Base-by-base conservation (phyloP, 441 rosid genomes). In the Gossypium gossypioides region DNA sequence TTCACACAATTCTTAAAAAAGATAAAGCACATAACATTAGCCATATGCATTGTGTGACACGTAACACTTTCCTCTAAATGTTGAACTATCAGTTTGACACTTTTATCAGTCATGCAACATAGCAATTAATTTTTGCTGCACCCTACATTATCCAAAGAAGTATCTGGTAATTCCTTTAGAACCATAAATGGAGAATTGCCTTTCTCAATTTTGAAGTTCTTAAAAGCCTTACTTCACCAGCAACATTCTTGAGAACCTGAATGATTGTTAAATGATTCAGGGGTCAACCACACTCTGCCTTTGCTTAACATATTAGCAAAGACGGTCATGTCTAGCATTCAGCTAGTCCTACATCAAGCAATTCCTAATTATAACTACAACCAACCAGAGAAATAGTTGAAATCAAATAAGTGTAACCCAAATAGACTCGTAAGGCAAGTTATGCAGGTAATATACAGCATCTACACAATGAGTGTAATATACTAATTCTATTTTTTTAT, bases 401-500 rank as follows among this genome's bases (percentile, higher is more conserved):
- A 51, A 46, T 18, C 12, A 29, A 52, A 29, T 32, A 68, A 52
- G 48, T 6, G 13, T 32, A 69, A 54, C 48, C 61, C 44, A 51
- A 51, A 52, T 6, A n/a, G 50, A 68, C 32, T 52, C 18, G 1
- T 18, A 29, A 68, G 48, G 50, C 60, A 66, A 68, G 27, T 68
- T 50, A 68, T 25, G 71, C 37, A 59, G 48, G 29, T 29, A 68
- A 63, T 4, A 52, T 40, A 16, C 48, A 73, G 64, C 58, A 40
- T 69, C 61, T 61, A 76, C 25, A 27, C 44, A 27, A 44, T 1
- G 4, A 48, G 48, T 16, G 66, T 1, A 7, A 50, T 3, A 18
- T 57, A 18, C 72, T 18, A 68, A 52, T 52, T 68, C 48, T 27
- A 16, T 72, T 65, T 71, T 76, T 63, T 76, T 69, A 76, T 77